Evolutionary conservation across 225 moss, liverwort and hornwort species (phyloP), one percentile per base, ranked within the genome.

Genomic region (Lunularia cruciata): DNA sequence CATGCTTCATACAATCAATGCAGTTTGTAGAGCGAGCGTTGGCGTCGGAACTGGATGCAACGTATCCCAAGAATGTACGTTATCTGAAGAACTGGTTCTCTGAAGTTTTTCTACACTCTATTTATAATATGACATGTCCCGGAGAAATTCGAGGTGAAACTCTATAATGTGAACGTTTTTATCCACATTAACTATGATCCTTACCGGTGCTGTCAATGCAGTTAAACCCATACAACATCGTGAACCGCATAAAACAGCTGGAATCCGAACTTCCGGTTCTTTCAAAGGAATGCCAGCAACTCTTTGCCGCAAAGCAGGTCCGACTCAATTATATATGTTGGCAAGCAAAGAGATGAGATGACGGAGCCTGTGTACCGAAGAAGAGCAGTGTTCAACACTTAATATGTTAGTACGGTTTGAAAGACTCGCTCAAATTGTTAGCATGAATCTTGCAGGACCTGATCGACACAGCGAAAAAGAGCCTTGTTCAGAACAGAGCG

Each of bases 271-370:
- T 82, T 39, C 70, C 77, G 12, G 27, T 54, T 16, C 48, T 82
- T 43, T 68, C 77, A 8, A 68, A 74, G 57, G 70, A 82, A 34
- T 74, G 77, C 22, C 77, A 77, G 61, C 77, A 74, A 65, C 57
- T 77, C 47, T 70, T 57, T 4, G 71, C 77, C 26, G 73, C 68
- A 30, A 77, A 77, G 60, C 81, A 82, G 77, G 81, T 81, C n/a
- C 34, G 18, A 7, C 19, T 23, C 31, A 2, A 49, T 49, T 6
- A 49, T 6, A 11, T 11, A 43, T 10, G 43, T 16, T 10, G 43
- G 16, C 16, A 7, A 5, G 34, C 18, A 1, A 19, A 31, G 15
- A 19, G n/a, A 15, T 2, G 19, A 6, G 33, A 0, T n/a, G 34
- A 58, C 33, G 6, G 30, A 59, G 35, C 34, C 7, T 16, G 16